Base-by-base conservation (phyloP, 1,139 yeast genomes). In the Hemisphaericaspora subhashii region DNA sequence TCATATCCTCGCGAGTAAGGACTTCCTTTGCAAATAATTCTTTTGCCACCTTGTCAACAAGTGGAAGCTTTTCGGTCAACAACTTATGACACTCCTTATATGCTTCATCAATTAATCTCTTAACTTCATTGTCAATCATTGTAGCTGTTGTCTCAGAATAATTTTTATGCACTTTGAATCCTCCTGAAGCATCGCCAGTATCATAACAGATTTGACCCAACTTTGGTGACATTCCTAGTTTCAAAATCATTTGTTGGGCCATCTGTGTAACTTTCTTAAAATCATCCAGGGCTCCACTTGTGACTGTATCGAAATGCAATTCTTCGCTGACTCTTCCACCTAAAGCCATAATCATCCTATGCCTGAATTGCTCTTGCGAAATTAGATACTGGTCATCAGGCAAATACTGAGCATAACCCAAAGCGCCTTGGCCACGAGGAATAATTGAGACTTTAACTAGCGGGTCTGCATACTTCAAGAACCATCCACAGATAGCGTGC, bases 311-410 rank as follows among this genome's bases (percentile, higher is more conserved):
- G 53, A 85, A 85, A 58, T 84, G 86, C 35, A 85, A 58, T 53
- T 84, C 92, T 59, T 85, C 94, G 36, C 85, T 77, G 12, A 85
- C 89, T 57, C 94, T 71, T 14, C 94, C 94, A 44, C 89, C 94
- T 23, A 85, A 62, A 1, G 90, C 76, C 92, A 85, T 85, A 26
- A 85, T 80, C 85, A 85, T 83, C 51, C 88, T 71, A 58, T 85
- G 88, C 47, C 64, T 67, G 48, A 81, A 73, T 53, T 85, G 89
- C 48, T 80, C 82, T 39, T 79, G 77, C 21, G 84, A 75, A 38
- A 83, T 68, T 48, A 85, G 66, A 50, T 79, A 84, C 42, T 81
- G 82, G 57, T 85, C 94, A 45, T 84, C 84, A 3, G 94, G 94
- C 48, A 85, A 68, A 52, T 85, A 85, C 56, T 84, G 92, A 1